A percentile compares a stretch with the other conserved stretches of the same genome.
phyloP scores from a whole-genome alignment of 1,284 basidiomycete genomes.

The Anthracocystis panici-leucophaei region DNA sequence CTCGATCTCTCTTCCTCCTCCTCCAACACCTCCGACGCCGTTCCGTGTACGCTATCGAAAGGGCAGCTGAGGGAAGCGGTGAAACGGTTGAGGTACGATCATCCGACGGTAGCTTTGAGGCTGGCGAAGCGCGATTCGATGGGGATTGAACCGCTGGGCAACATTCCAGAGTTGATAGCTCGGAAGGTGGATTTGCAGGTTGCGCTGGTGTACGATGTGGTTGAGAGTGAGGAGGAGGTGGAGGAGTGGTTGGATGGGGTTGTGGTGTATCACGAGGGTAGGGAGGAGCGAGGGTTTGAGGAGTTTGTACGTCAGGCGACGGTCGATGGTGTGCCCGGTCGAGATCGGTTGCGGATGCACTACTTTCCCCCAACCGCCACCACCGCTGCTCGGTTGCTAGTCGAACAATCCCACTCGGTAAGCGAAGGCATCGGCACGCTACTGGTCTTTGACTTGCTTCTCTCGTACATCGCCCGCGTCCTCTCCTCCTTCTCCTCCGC shows the following conservation, averaged over 20 bases:
- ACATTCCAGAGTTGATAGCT: constrained; percentile 13
- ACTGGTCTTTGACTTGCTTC: constrained; percentile 25
- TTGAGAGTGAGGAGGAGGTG: constrained; percentile 11
- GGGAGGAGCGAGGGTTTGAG: not conserved
- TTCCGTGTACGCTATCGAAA: not conserved
- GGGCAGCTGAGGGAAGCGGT: constrained; percentile 24
- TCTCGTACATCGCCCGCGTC: constrained; percentile 17
- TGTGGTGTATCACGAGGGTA: constrained; percentile 11
- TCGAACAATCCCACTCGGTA: constrained; percentile 36
- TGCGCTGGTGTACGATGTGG: constrained; percentile 35
- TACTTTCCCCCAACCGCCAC: constrained; percentile 13
- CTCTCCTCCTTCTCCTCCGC: constrained; percentile 6
- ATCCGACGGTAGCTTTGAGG: constrained; percentile 30
- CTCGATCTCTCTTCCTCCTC: constrained; percentile 8
- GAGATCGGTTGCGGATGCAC: constrained; percentile 26
- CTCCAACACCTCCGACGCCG: not conserved
- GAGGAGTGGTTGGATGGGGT: constrained; percentile 35
- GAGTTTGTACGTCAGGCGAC: constrained; percentile 7
- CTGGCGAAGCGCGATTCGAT: constrained; percentile 17
- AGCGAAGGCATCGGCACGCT: constrained; percentile 38
- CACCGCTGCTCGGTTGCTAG: constrained; percentile 9
- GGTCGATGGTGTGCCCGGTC: constrained; percentile 15
- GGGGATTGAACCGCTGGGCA: constrained; percentile 8
- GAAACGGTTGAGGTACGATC: constrained; percentile 15
- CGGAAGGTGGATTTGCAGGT: constrained; percentile 38